Evolutionary conservation across 2,329 filamentous ascomycete genomes (phyloP).

Genomic region (Aspergillus piperis): DNA sequence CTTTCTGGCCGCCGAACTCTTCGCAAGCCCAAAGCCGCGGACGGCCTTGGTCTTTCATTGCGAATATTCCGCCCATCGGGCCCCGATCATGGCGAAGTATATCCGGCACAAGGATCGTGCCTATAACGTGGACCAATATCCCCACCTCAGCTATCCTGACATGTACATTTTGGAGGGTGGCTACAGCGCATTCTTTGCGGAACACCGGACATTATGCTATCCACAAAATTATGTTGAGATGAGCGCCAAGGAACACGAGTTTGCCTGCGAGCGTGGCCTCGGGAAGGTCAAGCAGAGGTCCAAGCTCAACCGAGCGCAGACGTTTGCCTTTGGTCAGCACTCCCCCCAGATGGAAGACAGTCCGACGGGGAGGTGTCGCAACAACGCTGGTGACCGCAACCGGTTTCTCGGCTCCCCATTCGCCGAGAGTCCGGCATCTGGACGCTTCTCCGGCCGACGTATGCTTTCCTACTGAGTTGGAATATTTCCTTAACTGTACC

Average conservation of each 20-base stretch:
- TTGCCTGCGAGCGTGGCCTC: slow-evolving; percentile 91
- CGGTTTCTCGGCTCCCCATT: slow-evolving; percentile 40
- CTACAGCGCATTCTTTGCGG: slow-evolving; percentile 87
- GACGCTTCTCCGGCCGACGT: slow-evolving; percentile 42
- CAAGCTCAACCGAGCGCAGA: slow-evolving; percentile 83
- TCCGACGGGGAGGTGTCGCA: slow-evolving; percentile 55
- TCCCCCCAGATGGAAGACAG: slow-evolving; percentile 62
- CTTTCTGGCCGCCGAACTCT: slow-evolving; percentile 74
- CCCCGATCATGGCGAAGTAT: slow-evolving; percentile 93
- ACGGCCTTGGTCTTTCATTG: slow-evolving; percentile 93
- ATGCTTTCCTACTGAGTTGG: slow-evolving; percentile 45
- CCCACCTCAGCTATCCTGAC: slow-evolving; percentile 88
- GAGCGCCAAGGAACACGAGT: slow-evolving; percentile 86
- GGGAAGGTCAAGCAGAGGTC: slow-evolving; percentile 87
- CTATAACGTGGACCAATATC: slow-evolving; percentile 82
- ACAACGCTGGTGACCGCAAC: slow-evolving; percentile 31
- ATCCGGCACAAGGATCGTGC: slow-evolving; percentile 86
- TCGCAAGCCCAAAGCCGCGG: slow-evolving; percentile 67
- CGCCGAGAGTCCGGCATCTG: slow-evolving; percentile 35
- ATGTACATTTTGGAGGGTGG: slow-evolving; percentile 96
- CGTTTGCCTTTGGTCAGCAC: slow-evolving; percentile 88
- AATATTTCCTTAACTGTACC: background rate
- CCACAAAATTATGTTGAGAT: slow-evolving; percentile 97
- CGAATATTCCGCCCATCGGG: slow-evolving; percentile 96
- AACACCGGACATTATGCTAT: slow-evolving; percentile 78